These are phyloP conservation scores for Phialemonium atrogriseum DNA, from an alignment of 2,329 filamentous ascomycete species.

Conservation along the genomic window DNA sequence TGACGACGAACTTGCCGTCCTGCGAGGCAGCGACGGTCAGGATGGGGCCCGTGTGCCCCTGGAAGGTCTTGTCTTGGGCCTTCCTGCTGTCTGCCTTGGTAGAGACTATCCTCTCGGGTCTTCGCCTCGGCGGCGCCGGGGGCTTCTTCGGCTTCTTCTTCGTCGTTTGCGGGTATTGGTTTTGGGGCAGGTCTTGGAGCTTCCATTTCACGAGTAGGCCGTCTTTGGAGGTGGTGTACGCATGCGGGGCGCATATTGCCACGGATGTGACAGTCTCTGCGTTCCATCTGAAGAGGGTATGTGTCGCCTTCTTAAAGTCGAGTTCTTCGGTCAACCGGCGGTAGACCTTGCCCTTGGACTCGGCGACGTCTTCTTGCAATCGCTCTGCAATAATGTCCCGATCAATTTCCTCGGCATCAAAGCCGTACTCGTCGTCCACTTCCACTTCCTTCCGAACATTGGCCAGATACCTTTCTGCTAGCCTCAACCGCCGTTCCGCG, in stretches of 20 bases:
- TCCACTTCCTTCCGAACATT: slow-evolving; percentile 73
- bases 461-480: slow-evolving; percentile 88
- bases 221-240: slow-evolving; percentile 86
- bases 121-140: slow-evolving; percentile 48
- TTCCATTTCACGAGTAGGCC: slow-evolving; percentile 82
- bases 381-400: slow-evolving; percentile 84
- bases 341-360: slow-evolving; percentile 85
- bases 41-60: slow-evolving; percentile 74
- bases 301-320: slow-evolving; percentile 57
- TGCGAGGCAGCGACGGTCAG: slow-evolving; percentile 78
- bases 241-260: slow-evolving; percentile 68
- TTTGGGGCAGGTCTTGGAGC: slow-evolving; percentile 55
- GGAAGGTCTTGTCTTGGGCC: slow-evolving; percentile 54
- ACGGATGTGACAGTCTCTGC: slow-evolving; percentile 71
- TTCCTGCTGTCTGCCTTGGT: slow-evolving; percentile 54
- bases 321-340: slow-evolving; percentile 67
- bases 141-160: slow-evolving; percentile 50
- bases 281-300: slow-evolving; percentile 71
- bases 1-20: slow-evolving; percentile 85
- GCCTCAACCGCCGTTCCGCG: slow-evolving; percentile 73
- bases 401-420: slow-evolving; percentile 91
- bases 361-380: slow-evolving; percentile 84
- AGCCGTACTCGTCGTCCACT: slow-evolving; percentile 65
- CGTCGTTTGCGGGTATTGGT: slow-evolving; percentile 53
- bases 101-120: slow-evolving; percentile 55